Base-by-base conservation (phyloP, 2,329 filamentous ascomycete genomes). In the Ophiosphaerella korrae region DNA sequence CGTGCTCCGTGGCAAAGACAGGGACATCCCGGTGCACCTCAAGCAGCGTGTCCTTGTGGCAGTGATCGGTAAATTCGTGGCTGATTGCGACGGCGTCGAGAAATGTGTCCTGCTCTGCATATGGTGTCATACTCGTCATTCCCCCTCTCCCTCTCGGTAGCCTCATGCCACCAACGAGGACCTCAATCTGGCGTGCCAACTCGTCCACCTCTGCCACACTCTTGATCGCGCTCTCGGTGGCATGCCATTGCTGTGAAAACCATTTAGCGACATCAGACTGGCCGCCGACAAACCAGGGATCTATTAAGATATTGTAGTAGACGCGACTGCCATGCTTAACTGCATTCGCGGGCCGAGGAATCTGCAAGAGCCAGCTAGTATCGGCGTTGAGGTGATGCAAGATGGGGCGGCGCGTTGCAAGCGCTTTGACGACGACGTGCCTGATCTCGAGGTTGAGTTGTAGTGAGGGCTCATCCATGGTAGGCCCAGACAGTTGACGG, bases 31-130 rank as follows among this genome's bases (percentile, higher is more conserved):
- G 57, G 5, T 82, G 74, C 3, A 88, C 69, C 58, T 86, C 79
- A 37, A 80, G 66, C 23, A 88, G 72, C 12, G 86, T 88, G 2
- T 81, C 77, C 52, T 81, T 77, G 62, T 88, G 85, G 68, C 84
- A 88, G 64, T 88, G 86, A 62, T 88, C 85, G 1, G 85, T 88
- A 58, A 88, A 88, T 65, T 88, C 85, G 63, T 88, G 85, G 13
- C 79, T 83, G 29, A 88, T 76, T 24, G 78, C 77, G 2, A 88
- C 83, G 2, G 74, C 80, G 64, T 88, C 85, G 26, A 88, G 80
- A 38, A 77, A 75, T 33, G 62, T 66, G 47, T 64, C 58, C n/a
- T 53, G 48, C 1, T 68, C 63, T 0, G 48, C 57, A 1, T 32
- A 50, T 4, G 43, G 52, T 3, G 62, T 48, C 33, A 53, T 48